Evolutionary conservation across 305 asterid species (phyloP).

Genomic region (Fraxinus albicans): DNA sequence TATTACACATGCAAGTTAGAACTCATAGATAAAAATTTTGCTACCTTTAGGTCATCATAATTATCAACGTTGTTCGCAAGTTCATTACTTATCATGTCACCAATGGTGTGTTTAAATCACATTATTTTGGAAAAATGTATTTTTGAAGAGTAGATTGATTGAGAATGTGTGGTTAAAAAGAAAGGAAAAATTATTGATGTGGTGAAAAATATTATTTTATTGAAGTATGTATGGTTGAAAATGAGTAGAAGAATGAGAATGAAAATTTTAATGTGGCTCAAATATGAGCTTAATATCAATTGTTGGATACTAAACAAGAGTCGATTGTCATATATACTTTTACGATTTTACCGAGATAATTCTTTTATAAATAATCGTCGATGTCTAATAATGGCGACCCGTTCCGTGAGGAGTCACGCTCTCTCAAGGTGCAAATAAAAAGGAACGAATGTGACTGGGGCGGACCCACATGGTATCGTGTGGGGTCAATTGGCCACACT

Average conservation of each 20-base stretch:
- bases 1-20: not conserved
- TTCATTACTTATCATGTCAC: not conserved
- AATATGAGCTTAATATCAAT: not conserved
- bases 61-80: not conserved
- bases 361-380: not conserved
- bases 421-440: not conserved
- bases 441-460: not conserved
- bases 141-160: too few relatives aligned
- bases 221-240: too few relatives aligned
- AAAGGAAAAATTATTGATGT: too few relatives aligned
- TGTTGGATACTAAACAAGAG: not conserved
- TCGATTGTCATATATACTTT: not conserved
- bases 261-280: too few relatives aligned
- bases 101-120: not conserved
- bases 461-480: too few relatives aligned
- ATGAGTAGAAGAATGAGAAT: too few relatives aligned
- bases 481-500: too few relatives aligned
- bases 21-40: not conserved
- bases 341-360: not conserved
- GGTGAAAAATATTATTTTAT: too few relatives aligned
- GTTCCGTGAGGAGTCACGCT: not conserved
- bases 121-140: too few relatives aligned
- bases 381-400: too few relatives aligned
- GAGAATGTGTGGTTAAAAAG: too few relatives aligned
- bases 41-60: not conserved